Conservation (phyloP, 305 asterid genomes). For the Vinca major region DNA sequence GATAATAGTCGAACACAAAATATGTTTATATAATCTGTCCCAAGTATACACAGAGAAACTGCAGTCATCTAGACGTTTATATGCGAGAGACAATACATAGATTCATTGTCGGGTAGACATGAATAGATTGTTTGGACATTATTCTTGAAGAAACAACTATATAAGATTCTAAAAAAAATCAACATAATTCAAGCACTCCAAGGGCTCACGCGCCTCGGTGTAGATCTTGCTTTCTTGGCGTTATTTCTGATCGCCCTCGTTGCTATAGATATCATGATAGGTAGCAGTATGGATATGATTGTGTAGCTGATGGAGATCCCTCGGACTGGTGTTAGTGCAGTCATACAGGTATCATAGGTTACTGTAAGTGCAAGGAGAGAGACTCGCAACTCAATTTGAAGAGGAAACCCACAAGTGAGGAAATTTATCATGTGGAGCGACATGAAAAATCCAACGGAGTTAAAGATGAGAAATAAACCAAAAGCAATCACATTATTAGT, state of each 20-base stretch:
- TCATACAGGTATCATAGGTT: conserved; percentile 4
- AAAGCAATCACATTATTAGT: neutral
- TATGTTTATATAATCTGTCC: too few relatives aligned
- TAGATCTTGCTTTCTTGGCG: neutral
- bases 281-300: neutral
- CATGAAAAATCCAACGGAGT: conserved; percentile 38
- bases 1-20: neutral
- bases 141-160: too few relatives aligned
- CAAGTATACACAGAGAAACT: too few relatives aligned
- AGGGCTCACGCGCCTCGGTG: neutral
- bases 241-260: neutral
- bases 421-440: conserved; percentile 31
- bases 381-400: conserved; percentile 31
- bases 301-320: neutral
- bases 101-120: too few relatives aligned
- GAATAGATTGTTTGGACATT: too few relatives aligned
- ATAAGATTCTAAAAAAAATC: neutral
- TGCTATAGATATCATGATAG: neutral
- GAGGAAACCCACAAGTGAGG: conserved; percentile 29
- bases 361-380: conserved; percentile 6
- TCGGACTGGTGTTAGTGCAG: neutral
- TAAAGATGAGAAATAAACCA: conserved; percentile 23
- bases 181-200: neutral
- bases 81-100: too few relatives aligned
- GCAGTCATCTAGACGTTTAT: too few relatives aligned